Conservation (phyloP, 2,329 filamentous ascomycete species). For the Aspergillus versicolor region DNA sequence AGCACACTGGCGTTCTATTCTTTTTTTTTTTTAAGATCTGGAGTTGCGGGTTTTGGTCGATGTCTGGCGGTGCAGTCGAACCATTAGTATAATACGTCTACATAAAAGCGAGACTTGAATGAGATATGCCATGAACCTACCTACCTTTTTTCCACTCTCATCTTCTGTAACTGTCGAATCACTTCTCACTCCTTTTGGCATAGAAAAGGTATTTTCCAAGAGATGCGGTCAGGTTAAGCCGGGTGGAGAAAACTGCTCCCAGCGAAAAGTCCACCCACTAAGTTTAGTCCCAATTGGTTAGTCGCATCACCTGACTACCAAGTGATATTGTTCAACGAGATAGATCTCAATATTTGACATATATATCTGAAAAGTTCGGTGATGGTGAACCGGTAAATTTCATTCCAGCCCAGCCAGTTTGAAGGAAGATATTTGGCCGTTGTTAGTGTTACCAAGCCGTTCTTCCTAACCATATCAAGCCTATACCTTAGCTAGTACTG, state of each 20-base stretch:
- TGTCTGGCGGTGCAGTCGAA: background rate
- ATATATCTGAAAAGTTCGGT: too few species aligned
- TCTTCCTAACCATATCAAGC: too few species aligned
- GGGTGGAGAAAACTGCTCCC: background rate
- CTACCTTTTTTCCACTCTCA: background rate
- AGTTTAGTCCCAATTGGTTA: too few species aligned
- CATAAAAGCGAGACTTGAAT: conserved; percentile 10
- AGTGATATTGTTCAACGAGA: too few species aligned
- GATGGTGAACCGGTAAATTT: too few species aligned
- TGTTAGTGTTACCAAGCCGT: too few species aligned
- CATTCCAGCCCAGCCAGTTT: too few species aligned
- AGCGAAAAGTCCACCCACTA: too few species aligned
- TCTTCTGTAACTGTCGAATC: background rate
- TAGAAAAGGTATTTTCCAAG: background rate
- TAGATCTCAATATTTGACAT: too few species aligned
- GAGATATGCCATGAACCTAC: conserved; percentile 8
- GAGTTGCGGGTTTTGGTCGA: conserved; percentile 4
- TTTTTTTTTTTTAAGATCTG: conserved; percentile 4
- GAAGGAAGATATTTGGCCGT: too few species aligned
- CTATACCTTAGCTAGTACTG: too few species aligned
- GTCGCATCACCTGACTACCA: too few species aligned
- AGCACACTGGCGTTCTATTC: conserved; percentile 8
- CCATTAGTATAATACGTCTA: background rate
- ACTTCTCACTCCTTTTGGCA: background rate
- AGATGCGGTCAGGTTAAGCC: background rate